Percentiles rank a stretch among this genome's conserved stretches.
phyloP scores from a whole-genome alignment of 306 rosid species.

The Chamaecrista fasciculata region DNA sequence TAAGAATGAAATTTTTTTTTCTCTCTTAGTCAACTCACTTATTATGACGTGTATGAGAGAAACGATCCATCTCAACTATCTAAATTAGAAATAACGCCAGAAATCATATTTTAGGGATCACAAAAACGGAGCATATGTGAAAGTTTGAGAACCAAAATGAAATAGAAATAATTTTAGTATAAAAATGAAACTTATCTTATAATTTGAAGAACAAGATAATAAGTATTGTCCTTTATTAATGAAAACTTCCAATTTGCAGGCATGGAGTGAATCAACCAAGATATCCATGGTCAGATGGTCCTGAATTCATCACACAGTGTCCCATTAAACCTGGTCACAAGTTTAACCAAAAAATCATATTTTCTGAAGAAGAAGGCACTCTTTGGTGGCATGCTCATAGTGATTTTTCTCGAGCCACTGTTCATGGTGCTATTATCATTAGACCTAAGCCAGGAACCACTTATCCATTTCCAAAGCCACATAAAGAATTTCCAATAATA shows the following conservation, averaged over 20 bases:
- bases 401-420: conserved; percentile 53
- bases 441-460: conserved; percentile 41
- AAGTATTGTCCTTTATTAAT: too few relatives aligned
- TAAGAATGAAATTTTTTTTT: too few relatives aligned
- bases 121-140: too few relatives aligned
- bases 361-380: conserved; percentile 57
- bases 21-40: too few relatives aligned
- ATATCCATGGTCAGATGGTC: conserved; percentile 71
- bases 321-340: conserved; percentile 45
- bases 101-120: too few relatives aligned
- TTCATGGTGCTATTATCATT: conserved; percentile 56
- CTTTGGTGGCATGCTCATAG: conserved; percentile 74
- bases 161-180: too few relatives aligned
- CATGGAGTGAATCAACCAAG: conserved; percentile 59
- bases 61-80: too few relatives aligned
- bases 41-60: too few relatives aligned
- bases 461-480: conserved; percentile 58
- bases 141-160: too few relatives aligned
- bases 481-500: conserved; percentile 45
- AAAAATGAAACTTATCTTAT: too few relatives aligned
- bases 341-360: conserved; percentile 40
- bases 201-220: too few relatives aligned
- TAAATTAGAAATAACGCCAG: too few relatives aligned
- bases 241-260: conserved; percentile 24
- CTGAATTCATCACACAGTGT: conserved; percentile 55